Evolutionary conservation across 2,329 filamentous ascomycete species (phyloP).

Genomic region (Colletotrichum sojae): DNA sequence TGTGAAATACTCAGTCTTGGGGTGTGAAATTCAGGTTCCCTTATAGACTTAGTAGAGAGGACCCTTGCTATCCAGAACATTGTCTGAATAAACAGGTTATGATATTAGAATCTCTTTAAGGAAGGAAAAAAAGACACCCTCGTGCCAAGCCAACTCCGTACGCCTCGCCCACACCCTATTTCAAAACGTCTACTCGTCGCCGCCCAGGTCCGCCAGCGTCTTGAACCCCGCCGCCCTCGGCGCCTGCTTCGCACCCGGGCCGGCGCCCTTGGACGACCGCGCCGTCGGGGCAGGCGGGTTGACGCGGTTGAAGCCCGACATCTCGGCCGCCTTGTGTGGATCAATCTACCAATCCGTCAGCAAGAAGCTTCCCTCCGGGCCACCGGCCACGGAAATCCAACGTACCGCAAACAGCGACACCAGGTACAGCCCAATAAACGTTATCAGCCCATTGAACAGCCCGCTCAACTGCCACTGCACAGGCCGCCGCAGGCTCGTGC

Average conservation of each 20-base stretch:
- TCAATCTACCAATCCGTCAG: constrained; percentile 63
- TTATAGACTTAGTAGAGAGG: no score
- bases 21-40: no score
- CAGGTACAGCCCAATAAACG: constrained; percentile 74
- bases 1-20: no score
- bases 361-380: constrained; percentile 1
- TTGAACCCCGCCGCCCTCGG: constrained; percentile 58
- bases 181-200: constrained; percentile 37
- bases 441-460: constrained; percentile 64
- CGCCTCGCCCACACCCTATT: not conserved
- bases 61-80: no score
- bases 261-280: constrained; percentile 40
- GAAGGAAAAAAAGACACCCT: no score
- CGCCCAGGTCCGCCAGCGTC: constrained; percentile 68
- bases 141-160: constrained; percentile 7
- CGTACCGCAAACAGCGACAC: constrained; percentile 72
- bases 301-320: constrained; percentile 71
- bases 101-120: no score
- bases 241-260: constrained; percentile 22
- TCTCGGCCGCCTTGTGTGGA: constrained; percentile 72
- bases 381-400: constrained; percentile 40
- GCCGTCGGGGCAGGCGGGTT: constrained; percentile 51
- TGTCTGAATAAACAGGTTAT: no score
- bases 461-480: constrained; percentile 54
- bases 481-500: constrained; percentile 42